These are phyloP conservation scores for Tympanopsis confertula DNA, from an alignment of 2,329 filamentous ascomycete species.

Conservation along the genomic window DNA sequence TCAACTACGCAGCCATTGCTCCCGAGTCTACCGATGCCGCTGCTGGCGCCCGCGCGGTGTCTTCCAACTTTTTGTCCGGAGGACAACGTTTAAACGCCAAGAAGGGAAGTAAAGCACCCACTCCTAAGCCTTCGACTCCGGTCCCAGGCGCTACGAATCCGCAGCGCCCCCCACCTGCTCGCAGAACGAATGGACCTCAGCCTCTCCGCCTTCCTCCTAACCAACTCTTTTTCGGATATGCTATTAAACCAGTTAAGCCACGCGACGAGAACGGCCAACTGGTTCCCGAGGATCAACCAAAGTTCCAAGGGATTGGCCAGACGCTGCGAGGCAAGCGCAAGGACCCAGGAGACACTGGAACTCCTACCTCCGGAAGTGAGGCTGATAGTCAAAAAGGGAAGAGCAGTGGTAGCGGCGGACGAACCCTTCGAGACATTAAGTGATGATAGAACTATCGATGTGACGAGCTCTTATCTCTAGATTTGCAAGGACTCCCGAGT, in stretches of 20 bases:
- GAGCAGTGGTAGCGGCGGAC: background rate
- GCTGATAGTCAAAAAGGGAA: background rate
- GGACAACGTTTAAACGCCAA: conserved; percentile 66
- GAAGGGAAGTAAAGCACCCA: conserved; percentile 59
- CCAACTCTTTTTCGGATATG: conserved; percentile 94
- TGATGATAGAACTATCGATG: too few species aligned
- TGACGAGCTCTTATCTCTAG: background rate
- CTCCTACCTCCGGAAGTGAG: background rate
- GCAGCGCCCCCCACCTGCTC: conserved; percentile 18
- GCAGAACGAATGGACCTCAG: conserved; percentile 65
- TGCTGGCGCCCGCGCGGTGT: conserved; percentile 67
- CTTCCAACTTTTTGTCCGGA: conserved; percentile 76
- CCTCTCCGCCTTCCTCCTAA: conserved; percentile 75
- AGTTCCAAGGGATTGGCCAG: conserved; percentile 25
- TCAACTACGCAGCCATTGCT: conserved; percentile 87
- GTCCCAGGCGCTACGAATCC: conserved; percentile 20
- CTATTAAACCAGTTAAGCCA: conserved; percentile 78
- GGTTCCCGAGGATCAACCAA: conserved; percentile 50
- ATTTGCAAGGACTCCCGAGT: too few species aligned
- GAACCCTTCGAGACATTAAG: conserved; percentile 1
- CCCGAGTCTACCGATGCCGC: conserved; percentile 60
- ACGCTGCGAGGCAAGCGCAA: background rate
- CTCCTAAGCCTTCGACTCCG: conserved; percentile 30
- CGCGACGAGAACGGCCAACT: conserved; percentile 60
- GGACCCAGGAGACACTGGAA: background rate